A percentile compares a stretch with the other conserved stretches of the same genome.
Conservation (phyloP, 179 eudicot genomes). For the Spergularia azorica region DNA sequence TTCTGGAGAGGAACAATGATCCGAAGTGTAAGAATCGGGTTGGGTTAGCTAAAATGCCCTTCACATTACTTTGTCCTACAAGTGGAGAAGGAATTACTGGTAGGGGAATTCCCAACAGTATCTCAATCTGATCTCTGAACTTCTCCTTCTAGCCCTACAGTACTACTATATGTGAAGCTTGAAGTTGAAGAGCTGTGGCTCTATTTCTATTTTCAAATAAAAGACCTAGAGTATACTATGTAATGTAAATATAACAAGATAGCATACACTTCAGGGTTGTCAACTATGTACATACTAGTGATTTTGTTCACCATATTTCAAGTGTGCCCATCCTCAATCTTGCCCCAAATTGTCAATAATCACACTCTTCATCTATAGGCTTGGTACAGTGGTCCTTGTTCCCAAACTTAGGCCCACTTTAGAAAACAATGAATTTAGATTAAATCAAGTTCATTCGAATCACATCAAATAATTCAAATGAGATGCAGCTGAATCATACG, state of each 20-base stretch:
- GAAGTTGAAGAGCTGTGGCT: neutral
- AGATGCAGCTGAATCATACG: no score
- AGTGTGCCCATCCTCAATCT: no score
- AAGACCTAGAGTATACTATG: neutral
- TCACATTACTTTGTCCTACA: constrained; percentile 52
- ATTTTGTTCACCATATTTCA: neutral
- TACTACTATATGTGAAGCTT: constrained; percentile 4
- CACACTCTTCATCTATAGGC: no score
- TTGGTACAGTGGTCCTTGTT: neutral
- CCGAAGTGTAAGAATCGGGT: constrained; percentile 50
- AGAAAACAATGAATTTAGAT: no score
- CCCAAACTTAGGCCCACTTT: no score
- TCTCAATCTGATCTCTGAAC: constrained; percentile 40
- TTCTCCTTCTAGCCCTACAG: neutral
- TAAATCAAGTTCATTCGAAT: no score
- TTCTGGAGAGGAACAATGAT: constrained; percentile 41
- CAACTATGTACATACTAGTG: neutral
- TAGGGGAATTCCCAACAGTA: constrained; percentile 77
- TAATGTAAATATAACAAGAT: neutral
- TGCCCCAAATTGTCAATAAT: no score
- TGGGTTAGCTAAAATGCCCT: constrained; percentile 63
- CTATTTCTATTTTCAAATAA: neutral
- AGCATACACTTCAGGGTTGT: neutral
- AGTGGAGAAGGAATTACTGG: constrained; percentile 65
- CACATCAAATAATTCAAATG: no score